Base-by-base conservation (phyloP, 2,329 filamentous ascomycete species). In the Calonectria multiphialidica region DNA sequence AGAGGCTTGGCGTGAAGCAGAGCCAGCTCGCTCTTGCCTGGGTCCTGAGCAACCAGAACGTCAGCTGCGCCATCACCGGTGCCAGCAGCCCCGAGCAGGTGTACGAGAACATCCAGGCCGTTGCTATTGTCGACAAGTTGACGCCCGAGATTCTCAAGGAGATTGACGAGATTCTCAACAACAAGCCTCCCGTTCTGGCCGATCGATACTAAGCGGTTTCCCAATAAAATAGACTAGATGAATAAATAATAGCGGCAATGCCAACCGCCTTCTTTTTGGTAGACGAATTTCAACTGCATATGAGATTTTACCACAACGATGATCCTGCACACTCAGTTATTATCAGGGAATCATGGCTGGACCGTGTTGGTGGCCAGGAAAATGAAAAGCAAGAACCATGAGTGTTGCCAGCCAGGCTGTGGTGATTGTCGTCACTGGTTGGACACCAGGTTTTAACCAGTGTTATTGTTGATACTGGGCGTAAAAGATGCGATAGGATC, bases 11-110 rank as follows among this genome's bases (percentile, higher is more conserved):
- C 15, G 86, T 92, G 72, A 90, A 89, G 81, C 82, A 87, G 83
- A 86, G 85, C 77, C 85, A 86, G 64, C 84, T 93, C 50, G 90
- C 91, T 0, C 84, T 92, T 65, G 90, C 90, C 2, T 93, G 91
- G 91, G 89, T 91, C 16, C 83, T 93, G 61, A 89, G 87, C 80
- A 93, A 93, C 80, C 87, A 87, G 75, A 88, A 90, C 70, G 88
- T 92, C 61, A 91, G 89, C 80, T 89, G 87, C 18, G 90, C 90
- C 40, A 92, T 92, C 75, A 90, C 89, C 1, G 90, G 90, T 7
- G 90, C 91, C 6, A 91, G 88, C 81, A 87, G 84, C 66, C 84
- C 87, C 3, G 86, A 88, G 80, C 91, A 93, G 85, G 85, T 93
- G 53, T 89, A 88, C 68, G 90, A 92, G 82, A 92, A 91, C 77